Conservation (phyloP, 352 stramenopile genomes). For the Achlya hypogyna region DNA sequence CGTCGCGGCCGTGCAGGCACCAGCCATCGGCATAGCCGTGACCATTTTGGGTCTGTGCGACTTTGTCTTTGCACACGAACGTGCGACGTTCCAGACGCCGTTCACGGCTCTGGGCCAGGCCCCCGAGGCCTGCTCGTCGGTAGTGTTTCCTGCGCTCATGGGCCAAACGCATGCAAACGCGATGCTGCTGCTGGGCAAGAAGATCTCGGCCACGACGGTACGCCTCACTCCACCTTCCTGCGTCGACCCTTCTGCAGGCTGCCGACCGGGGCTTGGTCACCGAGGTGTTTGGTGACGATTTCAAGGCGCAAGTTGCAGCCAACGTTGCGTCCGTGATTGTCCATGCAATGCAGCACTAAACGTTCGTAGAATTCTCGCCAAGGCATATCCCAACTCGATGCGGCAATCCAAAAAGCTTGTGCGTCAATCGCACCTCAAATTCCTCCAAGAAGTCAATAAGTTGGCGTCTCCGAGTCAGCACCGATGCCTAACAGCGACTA, state of each 20-base stretch:
- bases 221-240: slow-evolving; percentile 75
- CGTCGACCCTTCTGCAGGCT: slow-evolving; percentile 63
- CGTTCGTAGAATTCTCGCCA: background rate
- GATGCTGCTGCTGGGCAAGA: slow-evolving; percentile 80
- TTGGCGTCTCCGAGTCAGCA: background rate
- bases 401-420: slow-evolving; percentile 55
- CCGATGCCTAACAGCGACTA: background rate
- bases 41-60: slow-evolving; percentile 86
- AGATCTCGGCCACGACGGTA: slow-evolving; percentile 50
- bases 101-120: slow-evolving; percentile 86
- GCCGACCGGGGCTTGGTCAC: slow-evolving; percentile 44
- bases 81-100: slow-evolving; percentile 84
- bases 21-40: slow-evolving; percentile 82
- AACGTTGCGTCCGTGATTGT: slow-evolving; percentile 44
- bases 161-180: slow-evolving; percentile 79
- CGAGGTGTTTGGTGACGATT: slow-evolving; percentile 46
- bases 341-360: background rate
- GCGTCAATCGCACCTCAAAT: slow-evolving; percentile 34
- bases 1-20: slow-evolving; percentile 83
- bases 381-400: slow-evolving; percentile 49
- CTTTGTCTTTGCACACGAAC: slow-evolving; percentile 81
- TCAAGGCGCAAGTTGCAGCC: slow-evolving; percentile 39
- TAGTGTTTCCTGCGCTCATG: slow-evolving; percentile 69
- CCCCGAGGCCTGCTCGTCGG: slow-evolving; percentile 85
- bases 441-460: slow-evolving; percentile 47